These are phyloP conservation scores for Vishniacozyma victoriae DNA, from an alignment of 768 basidiomycete species.

Conservation along the genomic window DNA sequence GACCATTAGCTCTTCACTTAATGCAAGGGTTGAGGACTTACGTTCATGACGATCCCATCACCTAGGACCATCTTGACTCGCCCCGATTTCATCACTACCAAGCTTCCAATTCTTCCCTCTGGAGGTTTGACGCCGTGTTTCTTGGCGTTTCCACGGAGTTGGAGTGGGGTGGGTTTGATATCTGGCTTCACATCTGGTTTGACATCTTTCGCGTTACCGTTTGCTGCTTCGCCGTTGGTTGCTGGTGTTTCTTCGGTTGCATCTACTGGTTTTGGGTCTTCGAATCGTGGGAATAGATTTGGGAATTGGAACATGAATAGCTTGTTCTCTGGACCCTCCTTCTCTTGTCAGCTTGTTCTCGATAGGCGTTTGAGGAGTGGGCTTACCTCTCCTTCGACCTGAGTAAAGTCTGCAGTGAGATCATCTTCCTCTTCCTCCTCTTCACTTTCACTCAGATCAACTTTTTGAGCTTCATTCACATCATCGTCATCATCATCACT, in stretches of 20 bases:
- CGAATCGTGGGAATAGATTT: conserved; percentile 70
- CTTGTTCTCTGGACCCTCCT: conserved; percentile 41
- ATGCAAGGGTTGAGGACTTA: conserved; percentile 49
- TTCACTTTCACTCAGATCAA: conserved; percentile 45
- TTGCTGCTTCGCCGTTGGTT: not conserved
- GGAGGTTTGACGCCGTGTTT: conserved; percentile 45
- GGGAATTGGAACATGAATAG: conserved; percentile 91
- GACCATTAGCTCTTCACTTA: not conserved
- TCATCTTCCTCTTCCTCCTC: conserved; percentile 43
- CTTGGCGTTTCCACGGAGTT: conserved; percentile 12
- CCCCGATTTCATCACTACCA: conserved; percentile 80
- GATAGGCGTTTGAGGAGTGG: conserved; percentile 11
- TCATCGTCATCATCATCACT: conserved; percentile 27
- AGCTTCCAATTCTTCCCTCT: conserved; percentile 74
- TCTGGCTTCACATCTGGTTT: conserved; percentile 51
- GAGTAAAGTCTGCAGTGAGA: too few relatives aligned
- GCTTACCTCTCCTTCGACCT: conserved; percentile 37
- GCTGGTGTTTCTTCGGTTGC: conserved; percentile 49
- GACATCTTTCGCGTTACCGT: conserved; percentile 48
- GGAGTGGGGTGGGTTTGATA: conserved; percentile 19
- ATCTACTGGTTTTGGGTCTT: conserved; percentile 46
- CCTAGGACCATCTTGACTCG: conserved; percentile 76
- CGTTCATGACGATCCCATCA: conserved; percentile 77
- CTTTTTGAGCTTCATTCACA: conserved; percentile 36
- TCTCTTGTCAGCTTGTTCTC: conserved; percentile 11